A percentile compares a stretch with the other conserved stretches of the same genome.
These are phyloP conservation scores for Lactarius sanguifluus DNA, from an alignment of 768 basidiomycete genomes.

Conservation along the genomic window DNA sequence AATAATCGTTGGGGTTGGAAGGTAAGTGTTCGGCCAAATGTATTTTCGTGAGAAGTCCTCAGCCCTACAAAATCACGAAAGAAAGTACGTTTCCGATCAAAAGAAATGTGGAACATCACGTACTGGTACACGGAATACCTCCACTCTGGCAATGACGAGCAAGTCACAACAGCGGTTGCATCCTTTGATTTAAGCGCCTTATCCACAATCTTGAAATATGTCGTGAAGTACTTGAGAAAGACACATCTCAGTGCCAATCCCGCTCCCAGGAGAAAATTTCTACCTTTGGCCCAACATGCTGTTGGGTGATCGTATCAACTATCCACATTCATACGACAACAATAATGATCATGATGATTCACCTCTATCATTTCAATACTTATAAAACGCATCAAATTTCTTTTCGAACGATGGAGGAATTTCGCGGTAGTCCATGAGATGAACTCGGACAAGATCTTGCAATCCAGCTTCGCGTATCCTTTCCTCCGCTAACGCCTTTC, in stretches of 20 bases:
- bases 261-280: background rate
- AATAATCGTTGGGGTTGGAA: constrained; percentile 81
- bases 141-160: constrained; percentile 47
- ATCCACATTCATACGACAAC: constrained; percentile 42
- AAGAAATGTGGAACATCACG: constrained; percentile 25
- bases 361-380: constrained; percentile 67
- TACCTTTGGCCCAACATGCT: constrained; percentile 32
- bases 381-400: constrained; percentile 55
- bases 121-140: constrained; percentile 71
- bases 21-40: constrained; percentile 87
- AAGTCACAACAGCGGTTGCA: constrained; percentile 66
- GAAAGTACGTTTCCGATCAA: too few species aligned
- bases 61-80: constrained; percentile 42
- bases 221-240: constrained; percentile 46
- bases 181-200: constrained; percentile 48
- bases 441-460: constrained; percentile 71
- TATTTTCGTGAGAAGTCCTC: constrained; percentile 86
- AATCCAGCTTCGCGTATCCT: constrained; percentile 73
- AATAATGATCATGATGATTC: background rate
- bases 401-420: constrained; percentile 81
- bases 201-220: constrained; percentile 49
- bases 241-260: background rate
- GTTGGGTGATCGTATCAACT: background rate
- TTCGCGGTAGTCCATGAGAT: constrained; percentile 88
- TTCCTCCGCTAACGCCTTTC: constrained; percentile 82